Percentiles rank a stretch among this genome's conserved stretches.
phyloP scores from a whole-genome alignment of 129 eudicot species.

The Flaveria linearis region DNA sequence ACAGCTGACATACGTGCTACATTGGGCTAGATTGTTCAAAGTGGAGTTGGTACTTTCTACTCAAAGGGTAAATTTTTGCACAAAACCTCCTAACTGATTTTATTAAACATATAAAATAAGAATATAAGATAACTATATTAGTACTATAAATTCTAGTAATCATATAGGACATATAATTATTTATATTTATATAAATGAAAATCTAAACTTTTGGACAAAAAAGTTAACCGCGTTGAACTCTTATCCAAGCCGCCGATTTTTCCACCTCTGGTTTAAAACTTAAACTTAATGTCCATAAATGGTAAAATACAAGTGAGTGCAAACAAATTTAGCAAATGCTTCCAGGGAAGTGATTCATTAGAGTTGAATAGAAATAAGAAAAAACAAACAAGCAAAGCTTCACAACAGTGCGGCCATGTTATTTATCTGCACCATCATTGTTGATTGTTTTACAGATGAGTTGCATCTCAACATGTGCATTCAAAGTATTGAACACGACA shows the following conservation, averaged over 20 bases:
- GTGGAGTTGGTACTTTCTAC: background rate
- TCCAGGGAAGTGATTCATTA: background rate
- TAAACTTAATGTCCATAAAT: background rate
- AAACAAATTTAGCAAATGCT: background rate
- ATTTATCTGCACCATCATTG: constrained; percentile 5
- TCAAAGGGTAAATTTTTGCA: background rate
- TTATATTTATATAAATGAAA: background rate
- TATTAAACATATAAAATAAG: background rate
- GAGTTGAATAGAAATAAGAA: background rate
- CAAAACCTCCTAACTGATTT: background rate
- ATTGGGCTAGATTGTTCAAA: constrained; percentile 8
- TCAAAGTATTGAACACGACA: background rate
- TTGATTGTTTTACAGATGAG: background rate
- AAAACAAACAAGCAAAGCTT: background rate
- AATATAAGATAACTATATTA: background rate
- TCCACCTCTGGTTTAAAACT: background rate
- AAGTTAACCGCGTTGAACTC: background rate
- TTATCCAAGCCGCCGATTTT: background rate
- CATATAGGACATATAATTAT: background rate
- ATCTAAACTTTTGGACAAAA: background rate
- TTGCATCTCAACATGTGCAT: background rate
- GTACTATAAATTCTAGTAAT: background rate
- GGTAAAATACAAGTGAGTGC: constrained; percentile 11
- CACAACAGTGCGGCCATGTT: background rate
- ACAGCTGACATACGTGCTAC: background rate